Conservation (phyloP, 2,329 filamentous ascomycete species). For the Colletotrichum truncatum region DNA sequence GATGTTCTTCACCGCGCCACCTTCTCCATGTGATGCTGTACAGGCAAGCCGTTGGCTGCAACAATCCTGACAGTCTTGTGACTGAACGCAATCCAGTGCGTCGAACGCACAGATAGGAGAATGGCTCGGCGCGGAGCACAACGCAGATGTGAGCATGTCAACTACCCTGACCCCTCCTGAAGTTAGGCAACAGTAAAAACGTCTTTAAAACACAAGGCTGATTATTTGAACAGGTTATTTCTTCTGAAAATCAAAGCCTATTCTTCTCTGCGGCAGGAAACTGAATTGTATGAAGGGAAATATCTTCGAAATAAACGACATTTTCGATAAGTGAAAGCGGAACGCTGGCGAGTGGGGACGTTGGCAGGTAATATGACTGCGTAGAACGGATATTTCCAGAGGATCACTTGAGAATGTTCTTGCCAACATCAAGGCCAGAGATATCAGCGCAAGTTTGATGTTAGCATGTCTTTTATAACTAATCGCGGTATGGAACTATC, state of each 20-base stretch:
- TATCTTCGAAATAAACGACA: background rate
- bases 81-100: background rate
- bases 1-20: background rate
- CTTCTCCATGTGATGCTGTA: too few relatives aligned
- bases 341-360: background rate
- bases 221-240: background rate
- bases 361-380: background rate
- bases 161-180: background rate
- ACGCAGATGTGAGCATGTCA: background rate
- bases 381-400: background rate
- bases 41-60: background rate
- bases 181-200: background rate
- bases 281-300: background rate
- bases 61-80: background rate
- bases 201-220: background rate
- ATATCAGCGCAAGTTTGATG: too few relatives aligned
- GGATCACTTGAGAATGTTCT: background rate
- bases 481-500: background rate
- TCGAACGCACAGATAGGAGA: background rate
- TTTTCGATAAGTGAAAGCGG: background rate
- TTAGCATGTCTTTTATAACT: too few relatives aligned
- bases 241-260: background rate
- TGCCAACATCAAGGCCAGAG: background rate
- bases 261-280: background rate
- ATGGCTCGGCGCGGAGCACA: slow-evolving; percentile 1